Evolutionary conservation across 2,329 filamentous ascomycete species (phyloP).

Genomic region (Neoascochyta sp.): DNA sequence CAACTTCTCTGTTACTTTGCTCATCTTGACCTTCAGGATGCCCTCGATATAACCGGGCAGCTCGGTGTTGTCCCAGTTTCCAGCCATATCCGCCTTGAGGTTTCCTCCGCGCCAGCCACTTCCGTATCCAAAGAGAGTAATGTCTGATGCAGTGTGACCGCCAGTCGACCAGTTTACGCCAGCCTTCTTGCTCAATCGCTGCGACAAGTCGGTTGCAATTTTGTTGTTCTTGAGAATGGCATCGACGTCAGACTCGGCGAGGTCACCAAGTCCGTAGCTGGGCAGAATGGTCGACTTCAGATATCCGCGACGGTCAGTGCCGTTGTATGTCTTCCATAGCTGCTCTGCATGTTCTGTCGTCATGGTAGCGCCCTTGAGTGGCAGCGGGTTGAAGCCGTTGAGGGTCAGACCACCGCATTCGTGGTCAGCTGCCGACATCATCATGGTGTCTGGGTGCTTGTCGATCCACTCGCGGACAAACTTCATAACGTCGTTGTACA

Average conservation of each 20-base stretch:
- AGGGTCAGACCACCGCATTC: conserved; percentile 42
- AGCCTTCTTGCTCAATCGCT: conserved; percentile 29
- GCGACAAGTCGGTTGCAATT: conserved; percentile 26
- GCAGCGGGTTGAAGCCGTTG: conserved; percentile 37
- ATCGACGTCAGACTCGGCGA: conserved; percentile 26
- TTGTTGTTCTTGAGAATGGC: conserved; percentile 23
- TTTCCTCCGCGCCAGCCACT: conserved; percentile 13
- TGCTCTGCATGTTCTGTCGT: conserved; percentile 31
- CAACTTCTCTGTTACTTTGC: conserved; percentile 16
- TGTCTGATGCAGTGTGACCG: conserved; percentile 39
- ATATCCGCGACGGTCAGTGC: conserved; percentile 30
- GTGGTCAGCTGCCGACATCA: conserved; percentile 43
- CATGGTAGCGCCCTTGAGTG: conserved; percentile 27
- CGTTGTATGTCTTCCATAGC: conserved; percentile 28
- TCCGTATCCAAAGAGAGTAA: conserved; percentile 39
- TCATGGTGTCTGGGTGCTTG: conserved; percentile 37
- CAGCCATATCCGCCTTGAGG: conserved; percentile 19
- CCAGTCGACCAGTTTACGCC: conserved; percentile 38
- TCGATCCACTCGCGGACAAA: conserved; percentile 43
- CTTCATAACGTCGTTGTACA: conserved; percentile 41
- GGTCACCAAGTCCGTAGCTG: conserved; percentile 26
- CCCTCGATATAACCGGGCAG: conserved; percentile 19
- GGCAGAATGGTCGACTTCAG: conserved; percentile 21
- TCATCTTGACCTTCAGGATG: conserved; percentile 16
- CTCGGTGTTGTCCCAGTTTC: conserved; percentile 22